Conservation (phyloP, 345 rosid genomes). For the Jatropha curcas region DNA sequence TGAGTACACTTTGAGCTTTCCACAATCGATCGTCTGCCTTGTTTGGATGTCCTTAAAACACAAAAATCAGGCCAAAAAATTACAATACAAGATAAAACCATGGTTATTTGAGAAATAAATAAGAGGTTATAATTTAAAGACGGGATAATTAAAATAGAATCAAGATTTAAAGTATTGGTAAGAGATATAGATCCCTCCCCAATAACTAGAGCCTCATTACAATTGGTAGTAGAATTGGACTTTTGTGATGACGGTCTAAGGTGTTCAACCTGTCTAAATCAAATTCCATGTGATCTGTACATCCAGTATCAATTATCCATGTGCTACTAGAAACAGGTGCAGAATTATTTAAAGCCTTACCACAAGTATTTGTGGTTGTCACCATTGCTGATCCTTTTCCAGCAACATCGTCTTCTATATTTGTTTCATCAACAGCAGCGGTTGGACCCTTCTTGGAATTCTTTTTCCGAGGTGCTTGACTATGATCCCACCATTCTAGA, state of each 20-base stretch:
- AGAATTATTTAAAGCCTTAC: neutral
- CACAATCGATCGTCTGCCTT: neutral
- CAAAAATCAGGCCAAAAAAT: neutral
- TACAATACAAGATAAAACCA: neutral
- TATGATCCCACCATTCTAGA: neutral
- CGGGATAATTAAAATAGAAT: neutral
- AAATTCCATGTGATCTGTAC: neutral
- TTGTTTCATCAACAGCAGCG: neutral
- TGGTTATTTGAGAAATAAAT: neutral
- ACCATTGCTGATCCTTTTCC: no score
- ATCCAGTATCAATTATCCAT: neutral
- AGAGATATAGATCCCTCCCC: neutral
- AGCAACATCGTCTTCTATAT: neutral
- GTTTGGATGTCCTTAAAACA: neutral
- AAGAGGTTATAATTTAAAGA: neutral
- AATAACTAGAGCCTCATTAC: neutral
- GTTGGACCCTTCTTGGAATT: neutral
- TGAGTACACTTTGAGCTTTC: neutral
- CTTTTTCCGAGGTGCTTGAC: neutral
- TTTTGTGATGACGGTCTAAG: neutral
- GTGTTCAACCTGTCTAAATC: neutral
- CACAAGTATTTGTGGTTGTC: neutral
- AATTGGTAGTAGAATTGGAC: neutral
- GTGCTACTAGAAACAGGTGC: neutral
- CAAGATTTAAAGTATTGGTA: neutral